phyloP scores from a whole-genome alignment of 441 rosid genomes.

The Lepidium campestre region DNA sequence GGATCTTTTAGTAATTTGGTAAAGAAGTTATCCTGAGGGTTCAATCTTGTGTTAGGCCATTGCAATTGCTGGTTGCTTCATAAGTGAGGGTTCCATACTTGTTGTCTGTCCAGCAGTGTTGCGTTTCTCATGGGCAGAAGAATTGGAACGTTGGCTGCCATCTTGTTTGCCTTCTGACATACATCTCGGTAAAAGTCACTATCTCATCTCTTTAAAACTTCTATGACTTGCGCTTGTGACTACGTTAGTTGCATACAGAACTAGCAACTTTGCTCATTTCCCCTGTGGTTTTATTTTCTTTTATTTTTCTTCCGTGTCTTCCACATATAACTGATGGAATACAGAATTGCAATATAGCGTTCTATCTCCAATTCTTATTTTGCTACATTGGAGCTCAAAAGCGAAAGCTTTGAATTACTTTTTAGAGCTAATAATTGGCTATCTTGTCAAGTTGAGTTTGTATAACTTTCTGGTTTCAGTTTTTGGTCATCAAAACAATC shows the following conservation, averaged over 20 bases:
- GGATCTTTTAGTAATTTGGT: neutral
- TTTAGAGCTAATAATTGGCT: neutral
- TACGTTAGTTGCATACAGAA: neutral
- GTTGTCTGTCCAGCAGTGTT: conserved; percentile 93
- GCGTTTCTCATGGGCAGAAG: conserved; percentile 93
- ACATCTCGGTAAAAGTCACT: conserved; percentile 63
- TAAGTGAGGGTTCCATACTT: conserved; percentile 71
- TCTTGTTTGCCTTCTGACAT: conserved; percentile 81
- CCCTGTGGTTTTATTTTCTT: neutral
- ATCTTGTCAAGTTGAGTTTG: conserved; percentile 6
- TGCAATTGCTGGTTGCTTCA: conserved; percentile 86
- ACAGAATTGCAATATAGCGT: neutral
- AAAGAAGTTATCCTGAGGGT: neutral
- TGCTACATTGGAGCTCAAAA: neutral
- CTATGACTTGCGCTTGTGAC: neutral
- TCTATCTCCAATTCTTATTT: neutral
- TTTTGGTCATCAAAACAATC: conserved; percentile 80
- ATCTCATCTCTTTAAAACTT: neutral
- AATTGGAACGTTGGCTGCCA: conserved; percentile 92
- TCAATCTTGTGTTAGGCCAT: conserved; percentile 58
- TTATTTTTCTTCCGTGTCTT: neutral
- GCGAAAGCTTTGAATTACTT: neutral
- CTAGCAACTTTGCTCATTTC: neutral
- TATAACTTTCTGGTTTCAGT: conserved; percentile 38
- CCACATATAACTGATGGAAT: neutral